Base-by-base conservation (phyloP, 306 rosid species). In the Prinsepia uniflora region DNA sequence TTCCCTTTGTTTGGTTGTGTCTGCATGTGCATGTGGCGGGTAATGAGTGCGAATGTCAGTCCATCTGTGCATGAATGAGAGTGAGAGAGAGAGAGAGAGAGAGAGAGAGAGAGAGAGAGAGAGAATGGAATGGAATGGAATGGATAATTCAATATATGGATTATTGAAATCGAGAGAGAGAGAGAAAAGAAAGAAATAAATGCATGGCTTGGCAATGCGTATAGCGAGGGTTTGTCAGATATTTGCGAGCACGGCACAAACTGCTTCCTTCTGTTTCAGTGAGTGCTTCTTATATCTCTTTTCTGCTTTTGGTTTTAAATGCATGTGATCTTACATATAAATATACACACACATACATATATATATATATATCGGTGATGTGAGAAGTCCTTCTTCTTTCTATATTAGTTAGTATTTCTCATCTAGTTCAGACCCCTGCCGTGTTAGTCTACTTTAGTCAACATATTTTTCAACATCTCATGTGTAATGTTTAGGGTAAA, bases 21-120 rank as follows among this genome's bases (percentile, higher is more conserved):
- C 84, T 82, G 96, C 96, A 89, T 85, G 92, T 79, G 90, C 87
- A 89, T 89, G 96, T 84, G 92, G 80, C 67, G 36, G 36, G 77
- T 82, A 84, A 87, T 89, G 90, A 87, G 92, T 85, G 96, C 77
- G 18, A 8, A 71, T 89, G 96, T 90, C 92, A 87, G 74, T 24
- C 52, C 14, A 20, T 70, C 74, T 70, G 92, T 64, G 77, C 90
- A 85, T 90, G 96, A 89, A 90, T 85, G 96, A 85, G 96, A 90
- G 70, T 84, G 89, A 79, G 87, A 77, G 81, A 73, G 74, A 82
- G 80, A 80, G 62, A 85, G 75, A 76, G 75, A 81, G 15, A 56
- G 71, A 48, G 60, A 77, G 57, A 78, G 60, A 46, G 76, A 19
- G 75, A 76, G 75, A 81, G 15, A 56, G 71, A 48, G 60, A 77